phyloP scores from a whole-genome alignment of 2,329 filamentous ascomycete species.

The Colletotrichum sp. region DNA sequence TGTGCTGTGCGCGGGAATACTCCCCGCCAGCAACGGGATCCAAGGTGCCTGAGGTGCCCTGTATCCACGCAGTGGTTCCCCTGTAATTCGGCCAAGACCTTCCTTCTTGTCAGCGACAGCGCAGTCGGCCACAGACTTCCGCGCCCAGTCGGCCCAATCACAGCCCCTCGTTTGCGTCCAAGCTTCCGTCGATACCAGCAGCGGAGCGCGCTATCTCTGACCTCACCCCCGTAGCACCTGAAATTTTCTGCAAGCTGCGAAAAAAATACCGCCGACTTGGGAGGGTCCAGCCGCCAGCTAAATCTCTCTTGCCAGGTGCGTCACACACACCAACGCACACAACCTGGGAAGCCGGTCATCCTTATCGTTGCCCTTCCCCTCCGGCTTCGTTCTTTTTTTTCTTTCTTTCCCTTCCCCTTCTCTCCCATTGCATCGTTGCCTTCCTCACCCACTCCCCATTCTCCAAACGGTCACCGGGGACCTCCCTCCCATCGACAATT shows the following conservation, averaged over 20 bases:
- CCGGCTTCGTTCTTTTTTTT: neutral
- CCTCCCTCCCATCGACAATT: slow-evolving; percentile 22
- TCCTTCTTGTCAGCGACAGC: neutral
- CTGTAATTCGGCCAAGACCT: slow-evolving; percentile 7
- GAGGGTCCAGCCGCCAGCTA: slow-evolving; percentile 18
- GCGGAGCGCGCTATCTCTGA: slow-evolving; percentile 20
- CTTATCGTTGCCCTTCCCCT: slow-evolving; percentile 21
- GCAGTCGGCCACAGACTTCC: neutral
- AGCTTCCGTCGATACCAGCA: neutral
- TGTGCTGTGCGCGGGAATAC: neutral
- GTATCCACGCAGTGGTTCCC: neutral
- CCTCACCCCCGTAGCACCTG: slow-evolving; percentile 21
- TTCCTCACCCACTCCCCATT: slow-evolving; percentile 6
- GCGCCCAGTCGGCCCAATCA: slow-evolving; percentile 2
- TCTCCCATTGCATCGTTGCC: slow-evolving; percentile 3
- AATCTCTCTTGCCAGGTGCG: slow-evolving; percentile 13
- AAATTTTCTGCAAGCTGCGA: slow-evolving; percentile 18
- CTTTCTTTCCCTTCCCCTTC: neutral
- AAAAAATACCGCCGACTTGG: slow-evolving; percentile 16
- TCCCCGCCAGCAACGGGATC: neutral
- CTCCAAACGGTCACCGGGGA: slow-evolving; percentile 2
- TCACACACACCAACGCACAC: slow-evolving; percentile 9
- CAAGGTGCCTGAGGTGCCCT: neutral
- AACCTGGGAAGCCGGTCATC: slow-evolving; percentile 4
- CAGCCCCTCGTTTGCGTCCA: neutral